Base-by-base conservation (phyloP, 2,329 filamentous ascomycete species). In the Podosphaera xanthii region DNA sequence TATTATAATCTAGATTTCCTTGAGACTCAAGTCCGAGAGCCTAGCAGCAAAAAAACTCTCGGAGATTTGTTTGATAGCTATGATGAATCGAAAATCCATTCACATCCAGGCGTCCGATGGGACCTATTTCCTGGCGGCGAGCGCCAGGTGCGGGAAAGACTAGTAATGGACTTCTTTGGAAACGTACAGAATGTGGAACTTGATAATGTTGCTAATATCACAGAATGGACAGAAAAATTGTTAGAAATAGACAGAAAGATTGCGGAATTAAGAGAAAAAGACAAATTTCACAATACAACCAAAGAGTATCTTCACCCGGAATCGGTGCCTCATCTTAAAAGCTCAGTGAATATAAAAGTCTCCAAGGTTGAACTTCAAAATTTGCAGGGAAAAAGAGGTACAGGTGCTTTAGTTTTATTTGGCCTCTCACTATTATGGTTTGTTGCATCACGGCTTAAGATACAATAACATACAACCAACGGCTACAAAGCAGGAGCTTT, bases 1-100 rank as follows among this genome's bases (percentile, higher is more conserved):
- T 98, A 97, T 73, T 97, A 96, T 74, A 95, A 95, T 67, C 81
- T 98, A 58, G 92, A 98, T 67, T 98, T 96, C 70, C 79, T 98
- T 38, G 92, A 98, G 71, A 86, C 82, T 2, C 84, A 94, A 67
- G 87, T 97, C 61, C 84, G 83, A 61, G 90, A 91, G 63, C 82
- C 90, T 49, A 85, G 82, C 68, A 89, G 83, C 64, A 92, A 95
- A 70, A 84, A 90, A 72, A 95, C 89, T 0, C 75, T 98, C 38
- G 92, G 90, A 61, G 89, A 97, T 68, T 74, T 98, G 2, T 98
- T 98, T 67, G 91, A 97, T 72, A 94, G 86, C 69, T 97, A 96
- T 70, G 91, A 94, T 65, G 89, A 87, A 67, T 82, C 83, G 57
- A 94, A 96, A 75, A 97, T 98, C 57, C 91, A 97, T 71, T 92